phyloP scores from a whole-genome alignment of 2,329 filamentous ascomycete genomes.

The Fusarium sp. region DNA sequence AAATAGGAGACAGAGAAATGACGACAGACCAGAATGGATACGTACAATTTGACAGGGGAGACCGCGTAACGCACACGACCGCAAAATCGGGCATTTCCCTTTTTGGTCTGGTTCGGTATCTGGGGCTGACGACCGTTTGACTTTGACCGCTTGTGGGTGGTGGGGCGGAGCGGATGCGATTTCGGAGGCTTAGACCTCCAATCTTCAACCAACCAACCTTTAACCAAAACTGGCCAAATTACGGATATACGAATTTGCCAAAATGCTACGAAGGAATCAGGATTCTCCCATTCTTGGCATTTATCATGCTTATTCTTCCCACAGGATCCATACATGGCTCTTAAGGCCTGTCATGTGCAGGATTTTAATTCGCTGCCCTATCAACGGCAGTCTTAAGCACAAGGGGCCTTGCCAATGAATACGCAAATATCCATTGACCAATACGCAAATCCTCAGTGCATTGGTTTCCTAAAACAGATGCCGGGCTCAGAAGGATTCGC shows the following conservation, averaged over 20 bases:
- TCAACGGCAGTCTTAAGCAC: not conserved
- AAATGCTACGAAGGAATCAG: too few species aligned
- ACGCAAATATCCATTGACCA: not conserved
- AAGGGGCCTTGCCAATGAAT: not conserved
- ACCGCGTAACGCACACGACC: not conserved
- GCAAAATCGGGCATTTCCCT: slow-evolving; percentile 4
- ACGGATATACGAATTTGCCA: too few species aligned
- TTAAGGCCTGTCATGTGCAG: not conserved
- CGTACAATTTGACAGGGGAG: not conserved
- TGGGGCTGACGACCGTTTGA: not conserved
- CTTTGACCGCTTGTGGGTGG: not conserved
- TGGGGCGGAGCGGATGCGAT: not conserved
- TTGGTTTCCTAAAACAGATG: not conserved
- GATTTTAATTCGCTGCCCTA: not conserved
- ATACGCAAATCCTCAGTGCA: slow-evolving; percentile 1
- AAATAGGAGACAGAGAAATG: slow-evolving; percentile 4
- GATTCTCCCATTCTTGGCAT: slow-evolving; percentile 4
- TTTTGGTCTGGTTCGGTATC: slow-evolving; percentile 8
- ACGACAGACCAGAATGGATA: too few species aligned
- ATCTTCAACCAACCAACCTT: not conserved
- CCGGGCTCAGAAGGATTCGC: not conserved
- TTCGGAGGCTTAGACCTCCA: not conserved
- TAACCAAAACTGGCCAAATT: too few species aligned
- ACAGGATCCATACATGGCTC: not conserved
- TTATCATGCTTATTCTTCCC: not conserved